These are phyloP conservation scores for Collybia nuda DNA, from an alignment of 768 basidiomycete species.

Conservation along the genomic window DNA sequence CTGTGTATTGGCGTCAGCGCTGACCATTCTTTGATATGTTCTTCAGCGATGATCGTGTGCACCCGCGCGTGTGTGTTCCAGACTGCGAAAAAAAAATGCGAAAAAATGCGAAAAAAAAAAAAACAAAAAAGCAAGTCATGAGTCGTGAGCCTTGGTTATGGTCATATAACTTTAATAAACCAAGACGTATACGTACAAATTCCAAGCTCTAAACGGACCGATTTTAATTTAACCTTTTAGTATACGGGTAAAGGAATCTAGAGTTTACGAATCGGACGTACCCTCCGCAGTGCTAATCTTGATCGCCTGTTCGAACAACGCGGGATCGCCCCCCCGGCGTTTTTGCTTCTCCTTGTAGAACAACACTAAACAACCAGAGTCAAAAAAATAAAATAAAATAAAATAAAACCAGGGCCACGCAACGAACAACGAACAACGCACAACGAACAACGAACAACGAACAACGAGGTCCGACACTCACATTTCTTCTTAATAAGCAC, in stretches of 20 bases:
- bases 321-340: slow-evolving; percentile 51
- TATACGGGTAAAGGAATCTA: too few species aligned
- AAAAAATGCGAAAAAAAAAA: too few species aligned
- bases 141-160: not conserved
- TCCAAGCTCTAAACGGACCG: slow-evolving; percentile 54
- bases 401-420: too few species aligned
- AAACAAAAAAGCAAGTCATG: not conserved
- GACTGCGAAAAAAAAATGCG: too few species aligned
- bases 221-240: not conserved
- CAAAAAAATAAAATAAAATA: too few species aligned
- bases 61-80: slow-evolving; percentile 80
- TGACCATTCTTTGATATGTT: slow-evolving; percentile 57
- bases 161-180: too few species aligned
- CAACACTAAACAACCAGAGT: slow-evolving; percentile 43
- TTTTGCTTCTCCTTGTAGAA: slow-evolving; percentile 74
- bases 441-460: too few species aligned
- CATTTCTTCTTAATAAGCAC: slow-evolving; percentile 77
- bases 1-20: slow-evolving; percentile 41
- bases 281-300: slow-evolving; percentile 73
- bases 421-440: too few species aligned
- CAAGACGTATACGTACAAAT: slow-evolving; percentile 52
- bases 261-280: too few species aligned
- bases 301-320: slow-evolving; percentile 51
- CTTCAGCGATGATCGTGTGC: slow-evolving; percentile 47
- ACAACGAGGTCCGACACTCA: too few species aligned